phyloP scores from a whole-genome alignment of 169 alveolate species.

The Plasmodium knowlesi region DNA sequence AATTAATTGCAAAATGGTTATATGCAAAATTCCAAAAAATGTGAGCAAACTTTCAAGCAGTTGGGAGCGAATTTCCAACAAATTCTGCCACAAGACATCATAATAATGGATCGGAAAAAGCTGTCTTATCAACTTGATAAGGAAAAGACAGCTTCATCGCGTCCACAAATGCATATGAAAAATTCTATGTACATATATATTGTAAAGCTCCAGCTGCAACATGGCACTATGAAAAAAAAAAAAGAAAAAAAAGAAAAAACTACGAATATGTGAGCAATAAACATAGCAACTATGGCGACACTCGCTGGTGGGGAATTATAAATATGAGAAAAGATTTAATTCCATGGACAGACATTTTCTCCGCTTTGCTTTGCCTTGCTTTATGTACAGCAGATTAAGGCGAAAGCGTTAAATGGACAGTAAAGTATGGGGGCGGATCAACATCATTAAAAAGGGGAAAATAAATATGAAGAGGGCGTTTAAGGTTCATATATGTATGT shows the following conservation, averaged over 20 bases:
- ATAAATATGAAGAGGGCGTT: background rate
- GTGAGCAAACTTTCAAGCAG: background rate
- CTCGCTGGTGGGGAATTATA: background rate
- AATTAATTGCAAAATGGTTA: background rate
- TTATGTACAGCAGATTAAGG: background rate
- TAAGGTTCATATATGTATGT: background rate
- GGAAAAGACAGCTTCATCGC: background rate
- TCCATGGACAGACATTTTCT: background rate
- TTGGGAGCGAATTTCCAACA: background rate
- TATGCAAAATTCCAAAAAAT: background rate
- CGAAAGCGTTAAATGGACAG: background rate
- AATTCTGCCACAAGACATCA: background rate
- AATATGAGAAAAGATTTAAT: background rate
- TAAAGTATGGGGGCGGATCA: background rate
- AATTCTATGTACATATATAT: background rate
- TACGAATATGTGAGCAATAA: background rate
- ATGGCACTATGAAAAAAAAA: background rate
- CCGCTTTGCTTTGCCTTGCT: background rate
- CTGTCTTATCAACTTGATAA: conserved; percentile 1
- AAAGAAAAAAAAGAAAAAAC: background rate
- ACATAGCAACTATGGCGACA: background rate
- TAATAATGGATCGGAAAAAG: background rate
- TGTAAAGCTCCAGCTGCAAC: background rate
- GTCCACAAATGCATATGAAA: background rate
- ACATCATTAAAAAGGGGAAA: background rate